phyloP scores from a whole-genome alignment of 176 grass and related monocot genomes.

The Leersia perrieri region DNA sequence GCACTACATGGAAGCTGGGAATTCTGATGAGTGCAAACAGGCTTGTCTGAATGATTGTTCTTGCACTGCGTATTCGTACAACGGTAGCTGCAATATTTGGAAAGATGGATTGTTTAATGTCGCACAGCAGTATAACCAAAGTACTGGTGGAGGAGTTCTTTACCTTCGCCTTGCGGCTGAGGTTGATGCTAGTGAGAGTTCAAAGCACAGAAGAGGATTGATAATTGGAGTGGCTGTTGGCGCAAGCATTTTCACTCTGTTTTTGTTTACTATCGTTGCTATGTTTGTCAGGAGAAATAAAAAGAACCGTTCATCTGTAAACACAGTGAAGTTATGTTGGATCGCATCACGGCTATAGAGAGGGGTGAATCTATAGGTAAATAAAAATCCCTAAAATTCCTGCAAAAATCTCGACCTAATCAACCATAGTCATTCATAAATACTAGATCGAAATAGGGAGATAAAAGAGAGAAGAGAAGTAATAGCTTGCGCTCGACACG shows the following conservation, averaged over 20 bases:
- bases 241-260: neutral
- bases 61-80: conserved; percentile 20
- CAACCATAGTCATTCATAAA: too few species aligned
- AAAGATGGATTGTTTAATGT: neutral
- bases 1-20: neutral
- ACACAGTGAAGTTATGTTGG: too few species aligned
- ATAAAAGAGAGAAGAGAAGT: too few species aligned
- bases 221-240: neutral
- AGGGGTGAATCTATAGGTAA: too few species aligned
- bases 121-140: neutral
- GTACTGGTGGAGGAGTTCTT: neutral
- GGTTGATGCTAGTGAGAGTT: neutral
- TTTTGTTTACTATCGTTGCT: neutral
- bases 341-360: too few species aligned
- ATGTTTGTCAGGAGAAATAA: neutral
- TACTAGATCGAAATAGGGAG: too few species aligned
- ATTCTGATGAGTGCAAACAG: neutral
- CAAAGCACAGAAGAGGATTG: neutral
- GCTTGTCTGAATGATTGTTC: conserved; percentile 15
- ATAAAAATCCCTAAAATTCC: too few species aligned
- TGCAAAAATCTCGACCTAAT: too few species aligned
- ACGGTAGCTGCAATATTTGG: conserved; percentile 4
- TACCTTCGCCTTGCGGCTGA: conserved; percentile 27
- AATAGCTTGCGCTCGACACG: too few species aligned
- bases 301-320: neutral